Evolutionary conservation across 495 filamentous ascomycete species (phyloP).

Genomic region (Penicillium antarcticum): DNA sequence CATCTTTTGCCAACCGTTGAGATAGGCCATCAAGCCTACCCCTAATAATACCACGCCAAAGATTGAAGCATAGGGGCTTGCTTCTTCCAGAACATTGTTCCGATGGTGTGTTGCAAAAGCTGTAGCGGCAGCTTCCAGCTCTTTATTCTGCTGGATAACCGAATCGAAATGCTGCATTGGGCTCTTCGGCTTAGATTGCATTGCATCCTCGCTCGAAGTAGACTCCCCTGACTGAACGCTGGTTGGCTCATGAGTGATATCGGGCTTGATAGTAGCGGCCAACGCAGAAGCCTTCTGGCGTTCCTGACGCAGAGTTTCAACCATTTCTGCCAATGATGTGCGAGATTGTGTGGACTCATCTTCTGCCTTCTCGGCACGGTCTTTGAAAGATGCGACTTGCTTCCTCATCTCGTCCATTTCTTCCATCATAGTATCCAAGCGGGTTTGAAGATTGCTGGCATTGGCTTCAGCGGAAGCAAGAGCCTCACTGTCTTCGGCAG

Average conservation of each 20-base stretch:
- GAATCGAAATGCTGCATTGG: constrained; percentile 21
- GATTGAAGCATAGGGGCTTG: constrained; percentile 81
- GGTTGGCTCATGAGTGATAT: constrained; percentile 3
- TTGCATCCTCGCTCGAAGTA: constrained; percentile 4
- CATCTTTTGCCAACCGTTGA: constrained; percentile 81
- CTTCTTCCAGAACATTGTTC: constrained; percentile 52
- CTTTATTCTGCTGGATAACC: constrained; percentile 28
- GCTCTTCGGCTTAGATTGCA: constrained; percentile 12
- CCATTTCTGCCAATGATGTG: constrained; percentile 82
- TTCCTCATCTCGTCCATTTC: constrained; percentile 82
- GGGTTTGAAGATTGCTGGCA: constrained; percentile 56
- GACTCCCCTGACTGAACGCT: constrained; percentile 2
- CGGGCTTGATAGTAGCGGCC: neutral
- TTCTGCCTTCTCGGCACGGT: constrained; percentile 77
- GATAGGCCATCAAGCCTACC: constrained; percentile 87
- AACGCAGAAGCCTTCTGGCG: constrained; percentile 34
- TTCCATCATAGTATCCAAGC: constrained; percentile 72
- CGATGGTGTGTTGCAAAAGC: constrained; percentile 38
- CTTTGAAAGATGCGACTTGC: constrained; percentile 73
- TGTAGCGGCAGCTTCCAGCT: constrained; percentile 37
- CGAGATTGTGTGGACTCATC: constrained; percentile 62
- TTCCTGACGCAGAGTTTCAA: constrained; percentile 71
- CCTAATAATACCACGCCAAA: constrained; percentile 86
- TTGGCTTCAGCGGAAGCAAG: constrained; percentile 25
- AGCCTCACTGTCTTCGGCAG: constrained; percentile 34